Evolutionary conservation across 352 stramenopile genomes (phyloP), one percentile per base, ranked within the genome.

Genomic region (Phytophthora sojae): DNA sequence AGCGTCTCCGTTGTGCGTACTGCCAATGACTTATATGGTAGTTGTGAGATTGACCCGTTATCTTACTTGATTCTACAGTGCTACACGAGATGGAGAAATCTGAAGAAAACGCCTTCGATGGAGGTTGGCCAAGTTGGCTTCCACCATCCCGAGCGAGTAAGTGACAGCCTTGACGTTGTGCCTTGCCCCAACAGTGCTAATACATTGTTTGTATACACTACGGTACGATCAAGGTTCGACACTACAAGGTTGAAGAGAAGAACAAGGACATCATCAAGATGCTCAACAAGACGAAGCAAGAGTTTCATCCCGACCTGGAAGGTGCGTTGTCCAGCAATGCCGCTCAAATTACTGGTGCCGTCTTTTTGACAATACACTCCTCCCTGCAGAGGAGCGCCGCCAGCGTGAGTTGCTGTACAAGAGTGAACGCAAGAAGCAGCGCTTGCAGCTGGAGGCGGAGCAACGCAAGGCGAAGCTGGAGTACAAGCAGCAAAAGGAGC

Each of bases 11-110:
- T 98, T 29, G 84, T 92, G 68, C 35, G 81, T 74, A 29, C 3
- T 17, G 0, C 21, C 1, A 32, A 44, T 6, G 30, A 11, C 37
- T 26, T 47, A 9, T 39, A 0, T 64, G 39, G 2, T 37, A 3
- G 8, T 35, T 32, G 37, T 37, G 12, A 57, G 23, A 51, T 51
- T 58, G 8, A 19, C 51, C 57, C 12, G 1, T 47, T 14, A 6
- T 7, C 29, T 51, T 37, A 42, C 11, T 54, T 63, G 8, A 30
- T 9, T 1, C 6, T 3, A 57, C 19, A 96, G 85, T 89, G 98
- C 7, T 98, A 98, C 76, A 98, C 95, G 19, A 90, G 88, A 60
- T 98, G 92, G 92, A 82, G 88, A 30, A 98, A 98, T 69, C 63
- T 98, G 61, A 92, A 96, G 60, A 98, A 98, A 72, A 91, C 86